Evolutionary conservation across 305 asterid species (phyloP).

Genomic region (Fraxinus greggii): DNA sequence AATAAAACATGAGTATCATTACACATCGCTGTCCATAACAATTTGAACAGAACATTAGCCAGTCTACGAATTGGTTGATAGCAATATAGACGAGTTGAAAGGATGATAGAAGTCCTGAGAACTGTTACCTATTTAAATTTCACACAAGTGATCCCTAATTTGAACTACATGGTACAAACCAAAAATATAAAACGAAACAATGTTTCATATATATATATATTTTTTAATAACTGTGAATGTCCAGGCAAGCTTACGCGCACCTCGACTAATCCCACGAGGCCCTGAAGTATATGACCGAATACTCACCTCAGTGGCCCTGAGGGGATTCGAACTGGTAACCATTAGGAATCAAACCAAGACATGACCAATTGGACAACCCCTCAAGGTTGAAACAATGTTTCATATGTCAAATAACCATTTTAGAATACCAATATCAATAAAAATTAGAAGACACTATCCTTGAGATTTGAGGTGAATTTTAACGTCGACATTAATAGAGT

Average conservation of each 20-base stretch:
- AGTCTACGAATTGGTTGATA: constrained; percentile 2
- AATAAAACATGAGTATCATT: constrained; percentile 12
- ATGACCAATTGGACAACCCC: no score
- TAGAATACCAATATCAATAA: not conserved
- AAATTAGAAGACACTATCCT: not conserved
- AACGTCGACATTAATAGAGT: not conserved
- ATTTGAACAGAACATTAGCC: constrained; percentile 5
- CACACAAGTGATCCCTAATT: not conserved
- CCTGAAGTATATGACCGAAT: no score
- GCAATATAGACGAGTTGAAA: constrained; percentile 6
- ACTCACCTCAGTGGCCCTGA: no score
- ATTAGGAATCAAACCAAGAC: no score
- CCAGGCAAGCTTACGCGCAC: no score
- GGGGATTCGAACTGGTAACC: no score
- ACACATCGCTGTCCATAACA: not conserved
- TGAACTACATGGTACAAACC: not conserved
- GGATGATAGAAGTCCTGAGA: constrained; percentile 3
- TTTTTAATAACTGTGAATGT: no score
- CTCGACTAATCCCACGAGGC: no score
- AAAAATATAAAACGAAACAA: not conserved
- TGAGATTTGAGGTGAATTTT: not conserved
- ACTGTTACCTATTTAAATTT: not conserved
- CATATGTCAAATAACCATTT: not conserved
- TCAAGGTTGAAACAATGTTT: not conserved
- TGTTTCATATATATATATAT: no score